Conservation (phyloP, 192 early-diverging fungal genomes). For the Coemansia sp. region DNA sequence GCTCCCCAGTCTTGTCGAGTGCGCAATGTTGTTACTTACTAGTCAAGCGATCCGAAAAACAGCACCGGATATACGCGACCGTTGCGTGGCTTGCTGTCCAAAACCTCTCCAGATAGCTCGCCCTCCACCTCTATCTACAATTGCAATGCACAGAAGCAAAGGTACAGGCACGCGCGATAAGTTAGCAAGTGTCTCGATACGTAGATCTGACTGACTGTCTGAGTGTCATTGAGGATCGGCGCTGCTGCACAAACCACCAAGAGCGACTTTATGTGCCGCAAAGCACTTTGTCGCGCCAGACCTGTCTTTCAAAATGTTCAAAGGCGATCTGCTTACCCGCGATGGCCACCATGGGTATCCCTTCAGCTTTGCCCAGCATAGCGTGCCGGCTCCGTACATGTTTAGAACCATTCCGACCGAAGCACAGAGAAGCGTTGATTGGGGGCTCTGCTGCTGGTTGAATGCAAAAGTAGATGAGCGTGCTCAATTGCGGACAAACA, state of each 20-base stretch:
- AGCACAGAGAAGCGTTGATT: not conserved
- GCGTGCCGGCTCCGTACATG: conserved; percentile 43
- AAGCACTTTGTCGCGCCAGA: not conserved
- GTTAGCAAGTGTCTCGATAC: conserved; percentile 1
- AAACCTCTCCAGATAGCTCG: conserved; percentile 35
- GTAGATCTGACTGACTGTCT: not conserved
- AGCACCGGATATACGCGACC: conserved; percentile 51
- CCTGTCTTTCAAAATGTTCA: not conserved
- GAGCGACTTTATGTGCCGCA: not conserved
- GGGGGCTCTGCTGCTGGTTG: not conserved
- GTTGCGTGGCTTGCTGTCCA: conserved; percentile 52
- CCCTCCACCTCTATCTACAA: conserved; percentile 52
- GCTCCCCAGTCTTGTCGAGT: not conserved
- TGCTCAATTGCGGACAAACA: not conserved
- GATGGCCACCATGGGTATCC: conserved; percentile 58
- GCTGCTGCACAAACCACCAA: not conserved
- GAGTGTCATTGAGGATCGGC: not conserved
- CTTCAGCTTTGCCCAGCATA: conserved; percentile 57
- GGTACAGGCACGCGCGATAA: not conserved
- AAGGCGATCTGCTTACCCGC: conserved; percentile 37
- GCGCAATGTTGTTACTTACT: conserved; percentile 35
- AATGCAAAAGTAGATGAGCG: not conserved
- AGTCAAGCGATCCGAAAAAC: conserved; percentile 56
- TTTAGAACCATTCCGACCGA: conserved; percentile 37
- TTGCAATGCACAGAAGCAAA: not conserved